These are phyloP conservation scores for Populus deltoides DNA, from an alignment of 345 rosid species.

Conservation along the genomic window DNA sequence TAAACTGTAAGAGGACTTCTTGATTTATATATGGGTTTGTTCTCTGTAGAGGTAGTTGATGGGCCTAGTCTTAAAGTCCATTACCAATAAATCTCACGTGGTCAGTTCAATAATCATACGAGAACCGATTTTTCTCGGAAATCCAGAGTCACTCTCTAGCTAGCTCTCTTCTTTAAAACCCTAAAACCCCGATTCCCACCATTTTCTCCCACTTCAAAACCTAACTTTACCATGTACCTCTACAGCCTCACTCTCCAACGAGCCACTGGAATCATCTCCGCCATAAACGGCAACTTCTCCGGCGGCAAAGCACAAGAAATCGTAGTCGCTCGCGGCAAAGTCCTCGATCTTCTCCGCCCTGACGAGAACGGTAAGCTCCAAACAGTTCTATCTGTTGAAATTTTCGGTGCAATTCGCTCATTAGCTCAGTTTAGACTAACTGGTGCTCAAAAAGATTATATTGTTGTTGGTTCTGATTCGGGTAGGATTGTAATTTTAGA, in stretches of 20 bases:
- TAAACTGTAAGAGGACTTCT: too few species aligned
- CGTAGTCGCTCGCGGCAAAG: constrained; percentile 91
- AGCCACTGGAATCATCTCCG: constrained; percentile 79
- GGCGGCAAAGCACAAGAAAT: constrained; percentile 89
- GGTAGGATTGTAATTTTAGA: constrained; percentile 92
- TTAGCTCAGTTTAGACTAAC: constrained; percentile 89
- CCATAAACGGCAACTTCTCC: constrained; percentile 94
- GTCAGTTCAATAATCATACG: background rate
- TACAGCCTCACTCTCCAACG: constrained; percentile 91
- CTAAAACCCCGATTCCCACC: constrained; percentile 9
- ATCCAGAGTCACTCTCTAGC: background rate
- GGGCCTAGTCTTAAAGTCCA: background rate
- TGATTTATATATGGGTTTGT: too few species aligned
- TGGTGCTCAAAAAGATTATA: constrained; percentile 83
- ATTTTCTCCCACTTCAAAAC: background rate
- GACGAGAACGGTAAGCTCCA: constrained; percentile 91
- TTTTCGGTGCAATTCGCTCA: constrained; percentile 87
- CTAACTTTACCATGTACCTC: constrained; percentile 59
- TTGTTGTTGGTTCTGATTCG: constrained; percentile 96
- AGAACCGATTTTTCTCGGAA: background rate
- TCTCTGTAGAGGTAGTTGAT: background rate
- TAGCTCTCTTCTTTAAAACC: background rate
- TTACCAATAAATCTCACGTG: background rate
- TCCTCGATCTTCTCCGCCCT: constrained; percentile 89
- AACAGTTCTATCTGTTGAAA: constrained; percentile 79